Percentiles rank a stretch among this genome's conserved stretches.
Evolutionary conservation across 129 eudicot genomes (phyloP).

Genomic region (Centella asiatica): DNA sequence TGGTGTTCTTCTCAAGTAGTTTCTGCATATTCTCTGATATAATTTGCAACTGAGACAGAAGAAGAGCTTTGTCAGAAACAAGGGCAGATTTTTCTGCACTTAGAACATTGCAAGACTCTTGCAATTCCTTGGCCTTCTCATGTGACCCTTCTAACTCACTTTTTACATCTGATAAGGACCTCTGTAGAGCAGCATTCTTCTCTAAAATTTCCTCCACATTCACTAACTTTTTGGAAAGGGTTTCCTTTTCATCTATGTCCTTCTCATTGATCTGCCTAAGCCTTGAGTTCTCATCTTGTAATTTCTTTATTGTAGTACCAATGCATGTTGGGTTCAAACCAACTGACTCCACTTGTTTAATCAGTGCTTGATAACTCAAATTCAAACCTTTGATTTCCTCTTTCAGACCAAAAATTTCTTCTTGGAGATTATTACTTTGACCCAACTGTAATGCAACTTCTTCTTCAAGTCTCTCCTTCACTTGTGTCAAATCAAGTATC

Average conservation of each 20-base stretch:
- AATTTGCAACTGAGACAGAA: constrained; percentile 66
- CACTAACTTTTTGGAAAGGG: constrained; percentile 28
- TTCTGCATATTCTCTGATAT: constrained; percentile 64
- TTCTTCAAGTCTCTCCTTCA: constrained; percentile 81
- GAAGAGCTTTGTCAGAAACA: constrained; percentile 55
- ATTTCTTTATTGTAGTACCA: constrained; percentile 39
- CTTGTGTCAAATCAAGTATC: constrained; percentile 40
- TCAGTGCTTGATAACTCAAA: constrained; percentile 38
- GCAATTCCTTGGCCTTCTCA: constrained; percentile 32
- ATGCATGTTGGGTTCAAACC: constrained; percentile 53
- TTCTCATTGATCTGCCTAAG: constrained; percentile 40
- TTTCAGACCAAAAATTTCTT: constrained; percentile 44
- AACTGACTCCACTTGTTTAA: constrained; percentile 51
- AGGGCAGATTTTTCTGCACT: constrained; percentile 61
- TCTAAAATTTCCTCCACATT: constrained; percentile 37
- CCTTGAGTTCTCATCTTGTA: constrained; percentile 67
- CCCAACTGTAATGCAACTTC: constrained; percentile 59
- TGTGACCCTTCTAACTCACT: constrained; percentile 36
- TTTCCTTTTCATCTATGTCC: constrained; percentile 39
- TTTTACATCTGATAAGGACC: constrained; percentile 30
- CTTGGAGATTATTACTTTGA: constrained; percentile 43
- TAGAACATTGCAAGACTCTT: constrained; percentile 45
- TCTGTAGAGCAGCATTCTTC: constrained; percentile 41
- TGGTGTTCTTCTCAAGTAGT: constrained; percentile 54
- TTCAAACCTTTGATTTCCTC: constrained; percentile 55